These are phyloP conservation scores for Solanum medicagineum DNA, from an alignment of 257 asterid species.

Conservation along the genomic window DNA sequence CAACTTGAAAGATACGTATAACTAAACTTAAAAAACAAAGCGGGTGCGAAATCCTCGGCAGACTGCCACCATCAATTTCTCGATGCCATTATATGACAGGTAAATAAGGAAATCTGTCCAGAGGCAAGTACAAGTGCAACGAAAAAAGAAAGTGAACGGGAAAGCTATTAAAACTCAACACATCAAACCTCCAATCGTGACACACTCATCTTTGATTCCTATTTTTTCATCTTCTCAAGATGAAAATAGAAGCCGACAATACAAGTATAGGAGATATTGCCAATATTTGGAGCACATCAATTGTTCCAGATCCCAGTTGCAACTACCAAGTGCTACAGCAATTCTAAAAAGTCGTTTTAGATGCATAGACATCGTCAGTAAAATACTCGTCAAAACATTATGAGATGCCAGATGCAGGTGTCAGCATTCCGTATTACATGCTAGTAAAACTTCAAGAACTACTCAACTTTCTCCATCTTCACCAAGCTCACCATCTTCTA, in stretches of 20 bases:
- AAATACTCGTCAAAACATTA: neutral
- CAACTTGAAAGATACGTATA: neutral
- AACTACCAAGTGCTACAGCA: neutral
- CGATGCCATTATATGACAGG: neutral
- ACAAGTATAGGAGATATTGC: neutral
- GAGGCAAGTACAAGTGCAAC: neutral
- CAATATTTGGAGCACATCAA: neutral
- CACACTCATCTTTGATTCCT: neutral
- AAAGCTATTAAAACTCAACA: neutral
- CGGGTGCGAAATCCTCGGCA: neutral
- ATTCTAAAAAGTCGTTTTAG: neutral
- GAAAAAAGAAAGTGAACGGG: neutral
- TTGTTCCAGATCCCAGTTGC: neutral
- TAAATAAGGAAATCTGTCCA: neutral
- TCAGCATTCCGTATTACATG: neutral
- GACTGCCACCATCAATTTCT: neutral
- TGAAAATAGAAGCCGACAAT: neutral
- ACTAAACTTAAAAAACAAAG: neutral
- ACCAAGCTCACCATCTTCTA: conserved; percentile 97
- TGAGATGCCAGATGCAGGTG: neutral
- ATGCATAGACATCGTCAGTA: neutral
- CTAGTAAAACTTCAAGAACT: conserved; percentile 1
- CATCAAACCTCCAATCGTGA: neutral
- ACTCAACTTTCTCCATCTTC: conserved; percentile 95
- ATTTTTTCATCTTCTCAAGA: neutral